Conservation (phyloP, 2,329 filamentous ascomycete species). For the Bipolaris oryzae region DNA sequence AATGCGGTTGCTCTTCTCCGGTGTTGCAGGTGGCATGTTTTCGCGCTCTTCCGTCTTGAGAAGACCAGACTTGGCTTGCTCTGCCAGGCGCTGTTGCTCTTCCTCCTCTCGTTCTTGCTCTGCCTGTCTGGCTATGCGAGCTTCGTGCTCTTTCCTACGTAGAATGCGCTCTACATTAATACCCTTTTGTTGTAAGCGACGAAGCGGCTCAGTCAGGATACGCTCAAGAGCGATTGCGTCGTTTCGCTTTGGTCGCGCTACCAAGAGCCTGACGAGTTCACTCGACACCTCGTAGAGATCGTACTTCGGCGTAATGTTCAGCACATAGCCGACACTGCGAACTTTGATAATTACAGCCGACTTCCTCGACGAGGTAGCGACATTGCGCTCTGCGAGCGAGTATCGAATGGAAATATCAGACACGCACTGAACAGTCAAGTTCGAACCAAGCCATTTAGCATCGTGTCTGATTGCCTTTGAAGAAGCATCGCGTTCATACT, state of each 20-base stretch:
- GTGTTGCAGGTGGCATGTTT: constrained; percentile 30
- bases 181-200: constrained; percentile 81
- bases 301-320: constrained; percentile 78
- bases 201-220: constrained; percentile 82
- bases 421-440: constrained; percentile 78
- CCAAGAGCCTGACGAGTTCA: constrained; percentile 78
- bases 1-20: constrained; percentile 41
- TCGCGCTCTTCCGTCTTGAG: constrained; percentile 20
- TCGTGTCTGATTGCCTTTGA: constrained; percentile 76
- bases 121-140: constrained; percentile 81
- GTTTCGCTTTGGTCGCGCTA: constrained; percentile 83
- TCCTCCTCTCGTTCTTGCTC: constrained; percentile 73
- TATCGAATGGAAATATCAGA: constrained; percentile 77
- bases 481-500: constrained; percentile 70
- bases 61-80: constrained; percentile 37
- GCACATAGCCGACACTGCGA: constrained; percentile 67
- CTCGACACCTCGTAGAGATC: constrained; percentile 94
- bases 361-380: constrained; percentile 54
- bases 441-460: constrained; percentile 86
- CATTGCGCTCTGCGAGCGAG: constrained; percentile 72
- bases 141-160: constrained; percentile 83
- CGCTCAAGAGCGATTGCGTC: constrained; percentile 91
- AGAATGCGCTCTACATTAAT: constrained; percentile 98
- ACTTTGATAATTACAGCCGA: constrained; percentile 76
- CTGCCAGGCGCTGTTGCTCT: constrained; percentile 55